Conservation (phyloP, 129 eudicot species). For the Apium graveolens region DNA sequence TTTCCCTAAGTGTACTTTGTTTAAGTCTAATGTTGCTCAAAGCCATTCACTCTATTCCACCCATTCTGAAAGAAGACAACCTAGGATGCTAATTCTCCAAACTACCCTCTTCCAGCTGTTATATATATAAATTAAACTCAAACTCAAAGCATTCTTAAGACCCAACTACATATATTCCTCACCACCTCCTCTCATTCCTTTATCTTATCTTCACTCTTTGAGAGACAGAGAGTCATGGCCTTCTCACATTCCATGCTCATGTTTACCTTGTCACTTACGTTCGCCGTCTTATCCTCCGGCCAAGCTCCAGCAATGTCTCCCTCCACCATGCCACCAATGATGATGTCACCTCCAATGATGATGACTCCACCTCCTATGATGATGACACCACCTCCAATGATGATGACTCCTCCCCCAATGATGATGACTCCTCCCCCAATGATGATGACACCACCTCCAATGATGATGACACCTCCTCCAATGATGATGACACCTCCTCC, state of each 20-base stretch:
- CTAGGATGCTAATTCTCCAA: not conserved
- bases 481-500: not conserved
- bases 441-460: constrained; percentile 1
- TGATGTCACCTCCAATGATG: not conserved
- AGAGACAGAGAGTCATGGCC: constrained; percentile 25
- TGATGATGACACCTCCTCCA: constrained; percentile 11
- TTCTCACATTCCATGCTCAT: constrained; percentile 23
- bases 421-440: constrained; percentile 9
- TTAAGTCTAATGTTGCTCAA: not conserved
- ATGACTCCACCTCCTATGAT: constrained; percentile 11
- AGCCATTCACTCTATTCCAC: not conserved
- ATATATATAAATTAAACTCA: not conserved
- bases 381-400: not conserved
- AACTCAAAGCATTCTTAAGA: not conserved
- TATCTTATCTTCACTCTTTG: not conserved
- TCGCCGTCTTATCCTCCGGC: constrained; percentile 18
- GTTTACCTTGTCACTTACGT: constrained; percentile 17
- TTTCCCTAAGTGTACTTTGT: not conserved
- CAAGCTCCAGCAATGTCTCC: constrained; percentile 22
- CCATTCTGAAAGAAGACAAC: not conserved
- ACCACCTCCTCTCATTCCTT: not conserved
- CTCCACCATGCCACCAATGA: constrained; percentile 5
- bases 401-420: not conserved
- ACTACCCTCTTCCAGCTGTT: constrained; percentile 5
- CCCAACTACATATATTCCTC: not conserved